Evolutionary conservation across 345 rosid genomes (phyloP).

Genomic region (Stellera chamaejasme): DNA sequence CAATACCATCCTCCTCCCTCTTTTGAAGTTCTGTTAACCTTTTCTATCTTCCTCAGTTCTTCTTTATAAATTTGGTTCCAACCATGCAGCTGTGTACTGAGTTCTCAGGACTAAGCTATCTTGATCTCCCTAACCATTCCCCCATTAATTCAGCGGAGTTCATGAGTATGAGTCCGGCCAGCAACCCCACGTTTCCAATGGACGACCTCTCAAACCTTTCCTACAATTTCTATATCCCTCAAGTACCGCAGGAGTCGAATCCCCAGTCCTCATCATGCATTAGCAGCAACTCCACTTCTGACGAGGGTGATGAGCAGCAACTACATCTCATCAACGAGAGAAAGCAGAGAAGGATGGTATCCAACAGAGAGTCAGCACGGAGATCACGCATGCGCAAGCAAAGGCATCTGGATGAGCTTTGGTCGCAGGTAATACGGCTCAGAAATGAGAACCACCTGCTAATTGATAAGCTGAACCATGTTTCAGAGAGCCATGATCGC

Average conservation of each 20-base stretch:
- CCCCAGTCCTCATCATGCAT: slow-evolving; percentile 32
- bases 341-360: slow-evolving; percentile 90
- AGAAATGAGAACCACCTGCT: slow-evolving; percentile 81
- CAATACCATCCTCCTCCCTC: slow-evolving; percentile 3
- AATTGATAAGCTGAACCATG: slow-evolving; percentile 59
- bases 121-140: slow-evolving; percentile 26
- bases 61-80: not conserved
- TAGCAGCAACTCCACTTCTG: slow-evolving; percentile 72
- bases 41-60: slow-evolving; percentile 3
- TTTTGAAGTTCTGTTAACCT: slow-evolving; percentile 1
- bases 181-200: slow-evolving; percentile 22
- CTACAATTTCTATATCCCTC: slow-evolving; percentile 21
- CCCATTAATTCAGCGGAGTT: slow-evolving; percentile 32
- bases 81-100: slow-evolving; percentile 51
- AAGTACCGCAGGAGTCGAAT: slow-evolving; percentile 27
- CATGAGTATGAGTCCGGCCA: slow-evolving; percentile 19
- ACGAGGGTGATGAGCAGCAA: slow-evolving; percentile 68
- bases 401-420: slow-evolving; percentile 91
- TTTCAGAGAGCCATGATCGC: slow-evolving; percentile 47
- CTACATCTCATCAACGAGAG: slow-evolving; percentile 62
- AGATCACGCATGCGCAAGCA: slow-evolving; percentile 95
- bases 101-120: slow-evolving; percentile 40
- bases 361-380: slow-evolving; percentile 91
- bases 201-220: slow-evolving; percentile 28
- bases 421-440: slow-evolving; percentile 83